Conservation (phyloP, 805 yeast species). For the Saccharomycopsis javanensis region DNA sequence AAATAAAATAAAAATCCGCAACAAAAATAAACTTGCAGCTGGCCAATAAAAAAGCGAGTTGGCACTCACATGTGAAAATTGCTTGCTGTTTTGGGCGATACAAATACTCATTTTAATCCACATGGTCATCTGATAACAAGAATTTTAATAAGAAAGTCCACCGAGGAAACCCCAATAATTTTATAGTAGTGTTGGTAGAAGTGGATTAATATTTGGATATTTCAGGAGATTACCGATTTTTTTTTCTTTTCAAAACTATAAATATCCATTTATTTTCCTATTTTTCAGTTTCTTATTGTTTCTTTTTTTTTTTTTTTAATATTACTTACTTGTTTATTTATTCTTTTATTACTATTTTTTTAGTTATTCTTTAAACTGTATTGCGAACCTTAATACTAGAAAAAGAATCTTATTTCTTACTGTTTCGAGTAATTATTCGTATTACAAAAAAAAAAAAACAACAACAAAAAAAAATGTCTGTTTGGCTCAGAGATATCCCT, state of each 20-base stretch:
- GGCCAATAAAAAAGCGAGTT: neutral
- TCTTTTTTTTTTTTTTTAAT: too few relatives aligned
- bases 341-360: too few relatives aligned
- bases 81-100: neutral
- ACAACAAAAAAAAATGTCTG: constrained; percentile 21
- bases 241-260: neutral
- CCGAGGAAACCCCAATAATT: neutral
- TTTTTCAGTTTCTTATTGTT: too few relatives aligned
- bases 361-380: neutral
- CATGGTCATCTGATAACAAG: neutral
- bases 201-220: neutral
- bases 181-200: neutral
- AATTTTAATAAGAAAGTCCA: neutral
- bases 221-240: neutral
- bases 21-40: neutral
- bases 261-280: neutral
- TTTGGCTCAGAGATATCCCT: constrained; percentile 41
- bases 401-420: too few relatives aligned
- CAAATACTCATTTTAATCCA: neutral
- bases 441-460: too few relatives aligned
- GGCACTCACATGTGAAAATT: neutral
- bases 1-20: neutral
- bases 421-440: too few relatives aligned
- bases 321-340: too few relatives aligned
- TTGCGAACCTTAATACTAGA: too few relatives aligned